Percentiles rank a stretch among this genome's conserved stretches.
Conservation (phyloP, 495 filamentous ascomycete species). For the Diplogelasinospora grovesii region DNA sequence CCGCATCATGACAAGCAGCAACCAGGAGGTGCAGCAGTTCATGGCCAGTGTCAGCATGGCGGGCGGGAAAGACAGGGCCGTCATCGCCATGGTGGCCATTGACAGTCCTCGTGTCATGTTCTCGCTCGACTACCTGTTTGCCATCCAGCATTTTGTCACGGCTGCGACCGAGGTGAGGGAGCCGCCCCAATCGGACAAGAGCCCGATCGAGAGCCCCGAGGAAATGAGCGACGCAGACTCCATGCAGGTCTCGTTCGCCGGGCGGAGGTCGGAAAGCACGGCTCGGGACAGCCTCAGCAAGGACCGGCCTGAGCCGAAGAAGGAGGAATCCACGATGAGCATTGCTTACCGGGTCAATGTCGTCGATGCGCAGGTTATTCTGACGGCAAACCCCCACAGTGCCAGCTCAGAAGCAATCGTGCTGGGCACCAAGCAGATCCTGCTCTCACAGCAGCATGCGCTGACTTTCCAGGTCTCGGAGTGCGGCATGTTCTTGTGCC, state of each 20-base stretch:
- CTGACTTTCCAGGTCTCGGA: conserved; percentile 85
- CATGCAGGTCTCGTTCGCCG: conserved; percentile 29
- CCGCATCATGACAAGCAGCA: conserved; percentile 96
- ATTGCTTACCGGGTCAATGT: conserved; percentile 89
- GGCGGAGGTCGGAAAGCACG: conserved; percentile 21
- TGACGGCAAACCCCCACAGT: conserved; percentile 89
- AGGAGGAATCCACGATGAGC: conserved; percentile 50
- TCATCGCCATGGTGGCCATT: conserved; percentile 89
- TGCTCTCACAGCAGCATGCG: conserved; percentile 90
- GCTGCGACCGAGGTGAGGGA: conserved; percentile 56
- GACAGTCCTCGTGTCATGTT: conserved; percentile 94
- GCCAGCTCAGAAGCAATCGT: conserved; percentile 92
- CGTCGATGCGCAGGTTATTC: conserved; percentile 90
- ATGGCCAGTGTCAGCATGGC: conserved; percentile 96
- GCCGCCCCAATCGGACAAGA: conserved; percentile 47
- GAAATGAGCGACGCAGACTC: conserved; percentile 52
- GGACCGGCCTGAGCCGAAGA: conserved; percentile 7
- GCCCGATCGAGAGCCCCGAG: conserved; percentile 53
- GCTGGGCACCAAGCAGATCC: conserved; percentile 84
- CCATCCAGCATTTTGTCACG: conserved; percentile 73
- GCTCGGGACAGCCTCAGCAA: conserved; percentile 5
- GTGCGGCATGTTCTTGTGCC: conserved; percentile 95
- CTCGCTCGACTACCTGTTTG: conserved; percentile 89
- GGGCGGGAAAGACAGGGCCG: conserved; percentile 70
- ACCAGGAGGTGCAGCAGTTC: conserved; percentile 89